phyloP scores from a whole-genome alignment of 345 rosid genomes.

The Populus davidiana region DNA sequence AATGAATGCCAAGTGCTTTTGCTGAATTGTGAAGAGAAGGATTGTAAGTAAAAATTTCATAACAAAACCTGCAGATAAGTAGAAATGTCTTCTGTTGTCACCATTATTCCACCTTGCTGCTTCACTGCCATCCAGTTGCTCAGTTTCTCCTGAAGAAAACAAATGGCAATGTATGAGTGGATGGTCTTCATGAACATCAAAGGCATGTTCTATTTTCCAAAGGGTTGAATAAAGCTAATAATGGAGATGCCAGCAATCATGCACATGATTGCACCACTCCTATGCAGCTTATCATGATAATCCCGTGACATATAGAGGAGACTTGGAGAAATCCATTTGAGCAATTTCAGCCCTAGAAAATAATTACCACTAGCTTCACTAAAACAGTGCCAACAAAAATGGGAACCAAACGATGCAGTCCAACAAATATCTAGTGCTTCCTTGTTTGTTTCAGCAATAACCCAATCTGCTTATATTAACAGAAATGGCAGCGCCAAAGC shows the following conservation, averaged over 20 bases:
- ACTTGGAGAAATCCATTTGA: neutral
- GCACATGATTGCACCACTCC: neutral
- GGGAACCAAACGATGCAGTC: no score
- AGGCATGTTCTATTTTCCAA: neutral
- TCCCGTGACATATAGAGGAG: neutral
- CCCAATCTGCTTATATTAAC: no score
- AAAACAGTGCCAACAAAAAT: no score
- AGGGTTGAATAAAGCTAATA: neutral
- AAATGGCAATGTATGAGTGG: neutral
- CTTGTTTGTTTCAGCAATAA: no score
- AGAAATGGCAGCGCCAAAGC: no score
- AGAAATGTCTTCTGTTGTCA: neutral
- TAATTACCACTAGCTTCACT: neutral
- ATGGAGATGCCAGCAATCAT: neutral
- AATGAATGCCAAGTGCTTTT: neutral
- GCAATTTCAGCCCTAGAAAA: neutral
- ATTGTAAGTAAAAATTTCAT: neutral
- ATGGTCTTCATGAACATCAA: neutral
- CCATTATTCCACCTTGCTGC: neutral
- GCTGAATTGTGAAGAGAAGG: neutral
- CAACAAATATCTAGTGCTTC: no score
- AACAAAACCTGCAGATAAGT: neutral
- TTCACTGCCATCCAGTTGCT: neutral
- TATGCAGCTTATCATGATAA: neutral
- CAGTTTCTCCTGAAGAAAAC: neutral